A percentile compares a stretch with the other conserved stretches of the same genome.
Evolutionary conservation across 225 moss, liverwort and hornwort genomes (phyloP).

Genomic region (Pleurozium schreberi): DNA sequence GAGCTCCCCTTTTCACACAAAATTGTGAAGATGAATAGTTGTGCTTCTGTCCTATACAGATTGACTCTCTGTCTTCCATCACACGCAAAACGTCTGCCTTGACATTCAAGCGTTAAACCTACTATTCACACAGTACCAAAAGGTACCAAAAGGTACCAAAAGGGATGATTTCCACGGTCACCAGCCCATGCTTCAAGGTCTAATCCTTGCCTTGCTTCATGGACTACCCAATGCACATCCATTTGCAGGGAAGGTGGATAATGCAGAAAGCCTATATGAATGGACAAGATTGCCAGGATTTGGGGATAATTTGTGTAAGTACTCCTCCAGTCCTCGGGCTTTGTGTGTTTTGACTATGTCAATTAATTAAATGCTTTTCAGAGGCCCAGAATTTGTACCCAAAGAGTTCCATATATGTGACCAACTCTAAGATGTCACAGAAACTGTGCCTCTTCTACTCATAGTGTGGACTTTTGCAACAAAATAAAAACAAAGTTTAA

Average conservation of each 20-base stretch:
- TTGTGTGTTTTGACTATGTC: not conserved
- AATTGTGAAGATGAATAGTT: too few relatives aligned
- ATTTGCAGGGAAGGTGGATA: not conserved
- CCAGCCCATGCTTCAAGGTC: fast-evolving
- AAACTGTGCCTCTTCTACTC: not conserved
- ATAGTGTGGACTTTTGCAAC: not conserved
- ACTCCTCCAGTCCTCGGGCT: not conserved
- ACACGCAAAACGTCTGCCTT: too few relatives aligned
- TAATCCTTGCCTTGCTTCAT: not conserved
- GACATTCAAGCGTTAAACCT: too few relatives aligned
- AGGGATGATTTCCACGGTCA: not conserved
- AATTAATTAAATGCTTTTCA: not conserved
- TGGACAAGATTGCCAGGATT: not conserved
- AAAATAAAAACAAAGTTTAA: too few relatives aligned
- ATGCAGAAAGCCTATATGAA: not conserved
- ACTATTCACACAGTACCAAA: not conserved
- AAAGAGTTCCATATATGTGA: not conserved
- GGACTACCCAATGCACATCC: not conserved
- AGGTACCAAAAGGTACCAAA: not conserved
- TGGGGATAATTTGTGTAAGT: not conserved
- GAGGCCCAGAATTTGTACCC: not conserved
- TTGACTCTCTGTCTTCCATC: too few relatives aligned
- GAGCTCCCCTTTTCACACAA: too few relatives aligned
- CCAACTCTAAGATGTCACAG: not conserved
- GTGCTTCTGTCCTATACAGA: too few relatives aligned